These are phyloP conservation scores for Phytophthora chlamydospora DNA, from an alignment of 352 stramenopile genomes.

Conservation along the genomic window DNA sequence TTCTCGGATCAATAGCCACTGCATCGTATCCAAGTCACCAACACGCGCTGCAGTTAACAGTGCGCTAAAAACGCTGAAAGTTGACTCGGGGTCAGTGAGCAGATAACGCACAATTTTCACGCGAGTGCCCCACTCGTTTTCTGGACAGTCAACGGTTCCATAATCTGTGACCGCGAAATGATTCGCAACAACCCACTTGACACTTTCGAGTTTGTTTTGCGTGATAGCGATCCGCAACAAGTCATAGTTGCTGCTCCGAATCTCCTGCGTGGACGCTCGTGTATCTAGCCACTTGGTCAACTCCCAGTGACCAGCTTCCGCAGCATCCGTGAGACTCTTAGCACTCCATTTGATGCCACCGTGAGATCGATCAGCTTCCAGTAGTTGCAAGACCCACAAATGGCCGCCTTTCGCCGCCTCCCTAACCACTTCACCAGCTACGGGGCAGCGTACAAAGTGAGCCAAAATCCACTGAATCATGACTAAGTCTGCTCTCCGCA, in stretches of 20 bases:
- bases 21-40: slow-evolving; percentile 1
- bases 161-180: too few species aligned
- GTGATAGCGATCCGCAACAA: background rate
- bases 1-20: background rate
- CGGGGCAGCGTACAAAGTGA: background rate
- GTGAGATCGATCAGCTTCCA: background rate
- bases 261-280: background rate
- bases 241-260: background rate
- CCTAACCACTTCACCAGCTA: background rate
- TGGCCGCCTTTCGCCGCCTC: slow-evolving; percentile 1
- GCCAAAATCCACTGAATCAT: slow-evolving; percentile 3
- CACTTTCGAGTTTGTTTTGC: background rate
- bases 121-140: background rate
- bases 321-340: background rate
- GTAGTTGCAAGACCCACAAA: slow-evolving; percentile 4
- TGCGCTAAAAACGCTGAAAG: background rate
- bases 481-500: background rate
- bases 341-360: background rate
- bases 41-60: background rate
- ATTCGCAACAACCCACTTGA: background rate
- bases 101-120: background rate
- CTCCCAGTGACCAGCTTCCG: background rate
- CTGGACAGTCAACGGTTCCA: background rate
- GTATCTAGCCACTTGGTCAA: background rate
- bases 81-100: too few species aligned